Base-by-base conservation (phyloP, 352 stramenopile genomes). In the Phytophthora europaea region DNA sequence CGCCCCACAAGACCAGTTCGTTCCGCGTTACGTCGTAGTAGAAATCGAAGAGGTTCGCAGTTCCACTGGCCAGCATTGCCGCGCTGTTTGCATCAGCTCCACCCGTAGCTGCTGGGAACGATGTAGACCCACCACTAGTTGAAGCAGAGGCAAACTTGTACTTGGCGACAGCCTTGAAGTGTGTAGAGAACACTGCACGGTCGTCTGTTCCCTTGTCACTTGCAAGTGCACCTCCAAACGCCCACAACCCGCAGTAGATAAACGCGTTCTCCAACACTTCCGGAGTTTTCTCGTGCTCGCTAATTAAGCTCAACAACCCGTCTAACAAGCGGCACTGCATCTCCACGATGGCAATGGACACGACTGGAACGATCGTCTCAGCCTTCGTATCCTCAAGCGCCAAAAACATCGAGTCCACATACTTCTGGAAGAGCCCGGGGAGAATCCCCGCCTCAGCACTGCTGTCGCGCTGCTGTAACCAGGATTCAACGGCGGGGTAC, bases 291-390 rank as follows among this genome's bases (percentile, higher is more conserved):
- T 99, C 94, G 1, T 80, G 72, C 57, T 97, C 90, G 12, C 59
- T 73, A n/a, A 98, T 75, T 0, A 75, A 34, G 18, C 66, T 83
- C 38, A 99, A 77, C 20, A 99, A 79, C 3, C 94, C 95, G 65
- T 99, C 97, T n/a, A 99, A 78, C 10, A 99, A 68, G 23, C 97
- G 95, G 31, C 98, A 97, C 12, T 99, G 81, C 28, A 95, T 99
- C 45, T 89, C 87, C 6, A 99, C 94, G 47, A 90, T 75, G 5
- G 89, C 84, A 34, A 96, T 82, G 0, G 76, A 48, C 0, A 75
- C 72, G 4, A 91, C 63, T 1, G 87, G 85, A 0, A 95, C 85
- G 16, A 95, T 88, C 0, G 78, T 45, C 31, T 79, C 53, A 8
- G 91, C 65, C 69, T 89, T 97, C 28, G 80, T 85, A 75, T 89